Evolutionary conservation across 768 basidiomycete genomes (phyloP), one percentile per base, ranked within the genome.

Genomic region (Boletus speciosus): DNA sequence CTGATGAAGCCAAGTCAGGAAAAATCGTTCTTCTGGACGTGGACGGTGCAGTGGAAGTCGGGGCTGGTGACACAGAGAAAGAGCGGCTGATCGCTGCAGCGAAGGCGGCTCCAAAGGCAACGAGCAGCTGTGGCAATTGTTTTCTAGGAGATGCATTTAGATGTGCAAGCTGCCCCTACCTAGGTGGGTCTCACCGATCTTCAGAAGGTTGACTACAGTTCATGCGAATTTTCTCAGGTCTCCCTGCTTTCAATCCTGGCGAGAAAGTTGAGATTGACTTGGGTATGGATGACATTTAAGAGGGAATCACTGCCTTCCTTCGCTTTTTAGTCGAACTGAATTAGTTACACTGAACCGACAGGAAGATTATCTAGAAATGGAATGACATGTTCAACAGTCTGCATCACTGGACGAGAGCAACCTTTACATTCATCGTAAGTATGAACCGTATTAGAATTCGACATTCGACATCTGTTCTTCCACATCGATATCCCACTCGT

Each of bases 121-220:
- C 94, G 51, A 96, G 94, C 68, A 93, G 92, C 66, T 98, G 97
- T 75, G 96, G 95, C 15, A 98, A 80, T 75, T 99, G 97, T 77
- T 98, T 92, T 77, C 75, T 98, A 36, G 97, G 97, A 10, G 97
- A 99, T 72, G 97, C 97, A 3, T 99, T 99, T 76, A 79, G 97
- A 66, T 99, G 97, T 72, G 88, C 87, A 23, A 84, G 93, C 49
- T 99, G 97, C 71, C 97, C 97, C 29, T 99, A 98, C 73, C 77
- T 92, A 42, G 96, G 96, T 98, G 61, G 56, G 90, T 82, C 16
- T n/a, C 47, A 37, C 35, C 47, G 15, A 41, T 31, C 35, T 39
- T 48, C 52, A 50, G 21, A 15, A 15, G 27, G 55, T 29, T 56
- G 37, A 56, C 57, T 23, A 56, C 45, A 19, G 39, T 51, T 60